Base-by-base conservation (phyloP, 1,139 yeast species). In the Zygosaccharomyces pseudobailii region DNA sequence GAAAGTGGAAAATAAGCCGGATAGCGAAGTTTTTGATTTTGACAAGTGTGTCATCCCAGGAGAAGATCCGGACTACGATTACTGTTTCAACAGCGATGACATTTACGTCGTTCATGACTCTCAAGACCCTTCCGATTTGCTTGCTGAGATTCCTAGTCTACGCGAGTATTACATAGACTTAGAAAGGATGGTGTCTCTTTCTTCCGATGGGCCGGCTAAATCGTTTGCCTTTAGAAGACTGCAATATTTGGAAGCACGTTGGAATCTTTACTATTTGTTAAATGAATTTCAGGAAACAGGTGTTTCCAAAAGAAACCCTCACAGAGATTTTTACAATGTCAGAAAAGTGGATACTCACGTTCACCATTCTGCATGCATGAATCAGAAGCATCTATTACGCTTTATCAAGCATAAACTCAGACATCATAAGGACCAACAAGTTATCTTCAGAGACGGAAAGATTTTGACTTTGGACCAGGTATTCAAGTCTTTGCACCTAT, bases 291-390 rank as follows among this genome's bases (percentile, higher is more conserved):
- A 88, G 62, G 99, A 94, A 66, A 85, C 84, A 17, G 82, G 92
- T 22, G 94, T 87, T 55, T 84, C 95, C 54, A 85, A 83, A 57
- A 73, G 78, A 50, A 83, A 87, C 54, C 97, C 97, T 3, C 99
- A 92, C 67, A 81, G 98, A 66, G 99, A 94, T 69, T 94, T 94
- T 62, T 94, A 94, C 71, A 94, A 94, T 63, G 98, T 94, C 42
- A 82, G 98, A 73, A 94, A 94, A 66, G 99, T 94, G 38, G 99
- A 94, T 63, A 94, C 98, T 10, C 99, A 94, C 74, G 96, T 94
- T 61, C 99, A 94, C 67, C 98, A 94, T 67, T 87, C 96, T 10
- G 99, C 99, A 6, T 90, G 97, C 67, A 92, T 92, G 98, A 94
- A 94, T 63, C 98, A 94, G 68, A 94, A 94, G 69, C 98, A 94